phyloP scores from a whole-genome alignment of 2,329 filamentous ascomycete species.

The Dissoconium aciculare region DNA sequence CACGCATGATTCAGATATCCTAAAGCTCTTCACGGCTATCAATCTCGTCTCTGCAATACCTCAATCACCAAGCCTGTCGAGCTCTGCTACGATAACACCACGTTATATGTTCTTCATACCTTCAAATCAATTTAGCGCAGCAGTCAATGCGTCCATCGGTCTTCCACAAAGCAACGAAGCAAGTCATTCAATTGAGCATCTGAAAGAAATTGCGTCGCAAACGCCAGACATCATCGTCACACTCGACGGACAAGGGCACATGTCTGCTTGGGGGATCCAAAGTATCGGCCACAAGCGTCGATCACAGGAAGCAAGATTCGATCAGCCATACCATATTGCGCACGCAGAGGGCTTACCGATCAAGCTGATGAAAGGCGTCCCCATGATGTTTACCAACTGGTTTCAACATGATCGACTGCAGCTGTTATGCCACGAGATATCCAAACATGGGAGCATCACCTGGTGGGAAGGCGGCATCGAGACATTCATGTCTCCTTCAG shows the following conservation, averaged over 20 bases:
- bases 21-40: constrained; percentile 68
- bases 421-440: constrained; percentile 65
- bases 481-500: constrained; percentile 57
- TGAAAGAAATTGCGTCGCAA: constrained; percentile 73
- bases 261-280: constrained; percentile 88
- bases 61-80: constrained; percentile 17
- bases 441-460: constrained; percentile 58
- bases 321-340: constrained; percentile 71
- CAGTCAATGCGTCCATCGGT: constrained; percentile 42
- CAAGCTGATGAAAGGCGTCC: constrained; percentile 7
- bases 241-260: constrained; percentile 65
- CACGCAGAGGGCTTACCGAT: constrained; percentile 48
- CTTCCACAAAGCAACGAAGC: constrained; percentile 29
- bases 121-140: constrained; percentile 60
- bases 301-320: constrained; percentile 22
- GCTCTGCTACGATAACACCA: constrained; percentile 27
- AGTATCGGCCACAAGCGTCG: constrained; percentile 60
- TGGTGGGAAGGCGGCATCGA: constrained; percentile 69
- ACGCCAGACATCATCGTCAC: constrained; percentile 78
- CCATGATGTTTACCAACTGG: constrained; percentile 16
- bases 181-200: constrained; percentile 62
- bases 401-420: constrained; percentile 18
- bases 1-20: constrained; percentile 51
- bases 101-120: constrained; percentile 72
- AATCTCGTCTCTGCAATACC: constrained; percentile 57